Evolutionary conservation across 2,329 filamentous ascomycete species (phyloP).

Genomic region (Zymoseptoria tritici): DNA sequence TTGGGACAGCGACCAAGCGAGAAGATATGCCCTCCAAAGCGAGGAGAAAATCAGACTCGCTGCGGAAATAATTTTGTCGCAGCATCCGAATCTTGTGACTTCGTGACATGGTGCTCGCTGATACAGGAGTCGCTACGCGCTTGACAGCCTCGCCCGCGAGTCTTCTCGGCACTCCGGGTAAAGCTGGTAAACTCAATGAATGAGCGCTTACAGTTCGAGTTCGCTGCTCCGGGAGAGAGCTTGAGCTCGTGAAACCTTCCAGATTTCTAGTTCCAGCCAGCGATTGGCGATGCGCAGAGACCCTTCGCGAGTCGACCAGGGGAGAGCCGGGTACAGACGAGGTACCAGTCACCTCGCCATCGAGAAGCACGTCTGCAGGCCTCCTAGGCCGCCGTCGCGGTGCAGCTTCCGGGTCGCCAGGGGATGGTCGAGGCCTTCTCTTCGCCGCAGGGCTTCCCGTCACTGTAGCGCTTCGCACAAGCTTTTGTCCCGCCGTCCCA

Average conservation of each 20-base stretch:
- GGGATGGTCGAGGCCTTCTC: constrained; percentile 36
- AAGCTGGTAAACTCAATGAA: constrained; percentile 23
- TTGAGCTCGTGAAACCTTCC: constrained; percentile 26
- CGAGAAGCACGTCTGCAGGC: constrained; percentile 24
- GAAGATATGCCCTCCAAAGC: constrained; percentile 80
- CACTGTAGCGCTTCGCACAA: constrained; percentile 64
- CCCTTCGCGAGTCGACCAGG: constrained; percentile 4
- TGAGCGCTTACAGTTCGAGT: constrained; percentile 14
- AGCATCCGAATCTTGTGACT: constrained; percentile 64
- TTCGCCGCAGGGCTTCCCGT: constrained; percentile 38
- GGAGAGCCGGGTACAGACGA: constrained; percentile 5
- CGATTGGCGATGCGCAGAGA: constrained; percentile 21
- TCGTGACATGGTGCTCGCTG: constrained; percentile 54
- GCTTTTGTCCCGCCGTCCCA: constrained; percentile 47
- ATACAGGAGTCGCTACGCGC: constrained; percentile 48
- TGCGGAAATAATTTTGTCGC: constrained; percentile 75
- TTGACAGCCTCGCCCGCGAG: constrained; percentile 31
- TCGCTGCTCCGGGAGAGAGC: constrained; percentile 28
- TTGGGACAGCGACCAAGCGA: constrained; percentile 73
- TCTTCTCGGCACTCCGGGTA: constrained; percentile 34
- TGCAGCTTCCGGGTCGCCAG: constrained; percentile 21
- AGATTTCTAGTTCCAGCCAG: constrained; percentile 24
- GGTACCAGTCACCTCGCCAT: constrained; percentile 9
- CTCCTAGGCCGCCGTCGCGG: constrained; percentile 29
- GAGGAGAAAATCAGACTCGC: constrained; percentile 70